These are phyloP conservation scores for Malus hybrid DNA, from an alignment of 331 rosid genomes.

Conservation along the genomic window DNA sequence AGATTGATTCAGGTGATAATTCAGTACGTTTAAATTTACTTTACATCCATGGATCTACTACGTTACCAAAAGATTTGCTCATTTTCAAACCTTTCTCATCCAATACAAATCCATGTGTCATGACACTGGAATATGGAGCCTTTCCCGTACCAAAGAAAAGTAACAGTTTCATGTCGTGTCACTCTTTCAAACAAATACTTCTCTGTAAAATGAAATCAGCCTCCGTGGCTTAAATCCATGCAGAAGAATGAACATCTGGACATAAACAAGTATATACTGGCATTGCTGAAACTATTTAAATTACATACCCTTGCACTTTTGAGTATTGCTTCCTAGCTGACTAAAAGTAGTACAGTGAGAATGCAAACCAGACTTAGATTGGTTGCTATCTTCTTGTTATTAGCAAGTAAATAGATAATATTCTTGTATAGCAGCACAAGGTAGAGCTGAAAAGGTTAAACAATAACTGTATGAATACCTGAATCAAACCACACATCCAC, in stretches of 20 bases:
- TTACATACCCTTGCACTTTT: too few species aligned
- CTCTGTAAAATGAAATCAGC: background rate
- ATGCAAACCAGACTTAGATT: too few species aligned
- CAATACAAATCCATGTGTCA: constrained; percentile 95
- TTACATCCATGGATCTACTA: constrained; percentile 63
- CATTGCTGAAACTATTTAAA: background rate
- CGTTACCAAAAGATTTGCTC: constrained; percentile 99
- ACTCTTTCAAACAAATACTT: background rate
- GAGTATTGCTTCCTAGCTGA: too few species aligned
- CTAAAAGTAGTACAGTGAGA: too few species aligned
- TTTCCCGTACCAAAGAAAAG: constrained; percentile 51
- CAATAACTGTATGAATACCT: constrained; percentile 30
- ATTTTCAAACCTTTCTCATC: constrained; percentile 94
- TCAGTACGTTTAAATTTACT: background rate
- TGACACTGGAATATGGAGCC: constrained; percentile 86
- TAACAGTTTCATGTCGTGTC: constrained; percentile 13
- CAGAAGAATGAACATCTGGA: background rate
- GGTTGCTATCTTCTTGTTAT: too few species aligned
- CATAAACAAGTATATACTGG: background rate
- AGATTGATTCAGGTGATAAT: constrained; percentile 17
- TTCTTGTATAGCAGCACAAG: background rate
- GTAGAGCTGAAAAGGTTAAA: background rate
- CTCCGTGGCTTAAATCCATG: background rate
- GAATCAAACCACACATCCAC: constrained; percentile 99
- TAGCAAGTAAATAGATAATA: background rate